These are phyloP conservation scores for Cadophora luteo-olivacea DNA, from an alignment of 2,329 filamentous ascomycete species.

Conservation along the genomic window DNA sequence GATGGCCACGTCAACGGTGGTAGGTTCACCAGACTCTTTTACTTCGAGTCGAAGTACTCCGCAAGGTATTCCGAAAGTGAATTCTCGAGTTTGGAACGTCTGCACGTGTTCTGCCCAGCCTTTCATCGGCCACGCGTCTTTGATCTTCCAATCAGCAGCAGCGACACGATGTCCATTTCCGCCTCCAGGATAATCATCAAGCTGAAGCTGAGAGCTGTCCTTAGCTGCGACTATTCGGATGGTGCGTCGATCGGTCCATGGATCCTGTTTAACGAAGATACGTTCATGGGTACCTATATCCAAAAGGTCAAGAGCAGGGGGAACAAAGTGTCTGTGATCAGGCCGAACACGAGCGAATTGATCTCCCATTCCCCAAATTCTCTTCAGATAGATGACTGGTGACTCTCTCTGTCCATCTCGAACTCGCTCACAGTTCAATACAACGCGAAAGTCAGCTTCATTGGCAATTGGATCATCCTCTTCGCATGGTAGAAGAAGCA, in stretches of 20 bases:
- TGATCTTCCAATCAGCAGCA: constrained; percentile 9
- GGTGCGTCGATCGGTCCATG: background rate
- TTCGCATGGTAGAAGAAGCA: background rate
- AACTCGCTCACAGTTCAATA: constrained; percentile 1
- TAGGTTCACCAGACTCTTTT: background rate
- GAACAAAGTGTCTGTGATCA: background rate
- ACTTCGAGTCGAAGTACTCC: constrained; percentile 7
- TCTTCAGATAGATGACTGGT: constrained; percentile 5
- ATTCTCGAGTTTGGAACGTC: constrained; percentile 3
- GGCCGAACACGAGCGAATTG: constrained; percentile 4
- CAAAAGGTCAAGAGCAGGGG: background rate
- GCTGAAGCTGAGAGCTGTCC: background rate
- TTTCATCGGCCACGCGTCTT: constrained; percentile 3
- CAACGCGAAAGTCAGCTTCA: background rate
- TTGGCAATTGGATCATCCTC: background rate
- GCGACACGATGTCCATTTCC: background rate
- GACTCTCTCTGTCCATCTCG: constrained; percentile 3
- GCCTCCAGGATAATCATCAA: background rate
- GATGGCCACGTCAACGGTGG: constrained; percentile 1
- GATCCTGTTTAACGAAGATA: background rate
- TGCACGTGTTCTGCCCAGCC: constrained; percentile 3
- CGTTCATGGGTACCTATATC: background rate
- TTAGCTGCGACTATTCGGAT: constrained; percentile 2
- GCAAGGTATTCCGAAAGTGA: constrained; percentile 6
- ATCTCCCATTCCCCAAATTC: constrained; percentile 4